Evolutionary conservation across 208 protist genomes (phyloP), one percentile per base, ranked within the genome.

Genomic region (Angomonas ambiguus): DNA sequence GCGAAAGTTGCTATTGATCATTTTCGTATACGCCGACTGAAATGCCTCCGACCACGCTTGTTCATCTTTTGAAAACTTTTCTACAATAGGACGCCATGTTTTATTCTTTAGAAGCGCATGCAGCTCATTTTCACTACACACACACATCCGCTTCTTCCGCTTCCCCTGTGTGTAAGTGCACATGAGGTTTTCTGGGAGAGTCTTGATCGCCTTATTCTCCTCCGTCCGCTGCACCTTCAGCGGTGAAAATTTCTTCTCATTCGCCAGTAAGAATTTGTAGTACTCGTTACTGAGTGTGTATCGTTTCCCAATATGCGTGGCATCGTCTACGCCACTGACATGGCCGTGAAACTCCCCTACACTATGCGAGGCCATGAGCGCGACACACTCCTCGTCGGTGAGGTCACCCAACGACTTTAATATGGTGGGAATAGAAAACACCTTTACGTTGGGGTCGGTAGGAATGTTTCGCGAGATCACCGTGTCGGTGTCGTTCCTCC

Each of bases 281-380:
- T 94, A 94, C 34, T 70, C 70, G 64, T 91, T 90, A 61, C 67
- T 80, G 13, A 94, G 79, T n/a, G 67, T 80, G 69, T 91, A 92
- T 2, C 81, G 83, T 34, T 68, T 79, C 11, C 88, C 88, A 22
- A 82, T 83, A 67, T 92, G 84, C 22, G 81, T 88, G 18, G 72
- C 78, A 30, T 61, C 73, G 11, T 92, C 88, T 6, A 92, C 24
- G 30, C 88, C 88, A 66, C 85, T 92, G 4, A 94, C 88, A 42
- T 85, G 72, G 62, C 88, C 85, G 80, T 94, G 88, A 35, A 92
- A 92, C 66, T 94, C 85, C 49, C 88, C 88, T 13, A 94, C 88
- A 57, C 82, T 83, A 77, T 94, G 88, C 68, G 82, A 92, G 16
- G 83, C 85, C 60, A 94, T 74, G n/a, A 94, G 72, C 33, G 88